These are phyloP conservation scores for Phyllosticta citrichinensis DNA, from an alignment of 2,329 filamentous ascomycete species.

Conservation along the genomic window DNA sequence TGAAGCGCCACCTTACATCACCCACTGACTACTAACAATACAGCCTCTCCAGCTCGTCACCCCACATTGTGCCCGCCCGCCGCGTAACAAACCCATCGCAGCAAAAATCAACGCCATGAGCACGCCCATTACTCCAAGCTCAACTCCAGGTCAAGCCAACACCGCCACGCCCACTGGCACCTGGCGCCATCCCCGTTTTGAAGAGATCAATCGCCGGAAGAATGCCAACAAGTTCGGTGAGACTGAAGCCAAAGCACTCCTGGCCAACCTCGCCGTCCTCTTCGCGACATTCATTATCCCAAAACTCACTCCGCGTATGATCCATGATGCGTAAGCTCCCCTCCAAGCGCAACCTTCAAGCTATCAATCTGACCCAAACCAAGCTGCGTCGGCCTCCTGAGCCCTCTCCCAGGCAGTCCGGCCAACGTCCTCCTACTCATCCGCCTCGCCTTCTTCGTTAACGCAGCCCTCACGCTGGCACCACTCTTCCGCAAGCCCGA, in stretches of 20 bases:
- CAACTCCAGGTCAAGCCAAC: conserved; percentile 4
- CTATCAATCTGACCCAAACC: background rate
- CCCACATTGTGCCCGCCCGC: background rate
- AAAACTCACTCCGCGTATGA: conserved; percentile 16
- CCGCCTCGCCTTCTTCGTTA: conserved; percentile 47
- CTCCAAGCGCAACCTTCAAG: background rate
- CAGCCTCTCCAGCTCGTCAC: background rate
- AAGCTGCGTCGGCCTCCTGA: conserved; percentile 19
- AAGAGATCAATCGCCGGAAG: conserved; percentile 76
- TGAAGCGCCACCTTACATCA: background rate
- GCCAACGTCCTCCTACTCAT: conserved; percentile 34
- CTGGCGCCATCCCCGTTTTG: conserved; percentile 82
- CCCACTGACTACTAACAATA: conserved; percentile 6
- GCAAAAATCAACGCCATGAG: conserved; percentile 9
- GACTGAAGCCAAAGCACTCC: conserved; percentile 60
- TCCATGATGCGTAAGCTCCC: background rate
- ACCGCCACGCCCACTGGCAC: conserved; percentile 48
- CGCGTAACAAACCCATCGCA: background rate
- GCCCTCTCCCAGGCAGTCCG: conserved; percentile 27
- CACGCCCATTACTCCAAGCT: conserved; percentile 6
- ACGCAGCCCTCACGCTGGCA: conserved; percentile 59
- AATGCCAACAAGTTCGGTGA: conserved; percentile 70
- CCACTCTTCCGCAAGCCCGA: conserved; percentile 67
- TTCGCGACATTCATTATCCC: conserved; percentile 37
- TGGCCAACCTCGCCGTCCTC: conserved; percentile 55